Evolutionary conservation across 352 stramenopile species (phyloP).

Genomic region (Phytophthora sojae): DNA sequence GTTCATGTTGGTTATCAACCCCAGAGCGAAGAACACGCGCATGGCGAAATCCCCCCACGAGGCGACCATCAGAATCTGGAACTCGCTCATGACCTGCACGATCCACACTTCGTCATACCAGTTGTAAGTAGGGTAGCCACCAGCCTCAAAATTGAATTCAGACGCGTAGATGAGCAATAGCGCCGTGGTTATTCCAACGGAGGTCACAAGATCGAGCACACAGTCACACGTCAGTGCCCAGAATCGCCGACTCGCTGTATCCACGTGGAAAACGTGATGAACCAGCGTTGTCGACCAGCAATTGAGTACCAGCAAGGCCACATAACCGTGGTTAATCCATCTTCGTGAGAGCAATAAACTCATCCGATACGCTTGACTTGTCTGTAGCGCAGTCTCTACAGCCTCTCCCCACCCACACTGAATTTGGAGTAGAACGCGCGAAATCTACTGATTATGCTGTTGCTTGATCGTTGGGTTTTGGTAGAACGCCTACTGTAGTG

Average conservation of each 20-base stretch:
- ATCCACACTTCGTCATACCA: conserved; percentile 39
- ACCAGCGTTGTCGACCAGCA: conserved; percentile 35
- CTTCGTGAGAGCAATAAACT: conserved; percentile 33
- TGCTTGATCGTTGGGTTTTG: neutral
- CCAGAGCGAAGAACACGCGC: conserved; percentile 47
- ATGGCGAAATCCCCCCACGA: conserved; percentile 46
- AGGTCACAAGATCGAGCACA: conserved; percentile 34
- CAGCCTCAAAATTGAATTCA: conserved; percentile 15
- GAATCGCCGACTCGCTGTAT: conserved; percentile 1
- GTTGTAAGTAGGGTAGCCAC: conserved; percentile 10
- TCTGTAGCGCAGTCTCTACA: conserved; percentile 36
- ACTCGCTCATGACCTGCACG: conserved; percentile 33
- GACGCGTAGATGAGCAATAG: conserved; percentile 22
- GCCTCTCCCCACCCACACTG: conserved; percentile 25
- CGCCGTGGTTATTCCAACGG: conserved; percentile 28
- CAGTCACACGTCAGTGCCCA: conserved; percentile 25
- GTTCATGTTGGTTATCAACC: conserved; percentile 40
- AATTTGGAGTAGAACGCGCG: conserved; percentile 3
- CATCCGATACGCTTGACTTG: conserved; percentile 34
- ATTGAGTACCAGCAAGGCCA: conserved; percentile 36
- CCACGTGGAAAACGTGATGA: conserved; percentile 4
- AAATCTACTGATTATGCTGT: neutral
- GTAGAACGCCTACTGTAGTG: neutral
- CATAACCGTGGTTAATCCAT: conserved; percentile 28
- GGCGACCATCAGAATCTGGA: conserved; percentile 42